Percentiles rank a stretch among this genome's conserved stretches.
Evolutionary conservation across 1,139 yeast genomes (phyloP).

Genomic region (Yamadazyma dushanensis): DNA sequence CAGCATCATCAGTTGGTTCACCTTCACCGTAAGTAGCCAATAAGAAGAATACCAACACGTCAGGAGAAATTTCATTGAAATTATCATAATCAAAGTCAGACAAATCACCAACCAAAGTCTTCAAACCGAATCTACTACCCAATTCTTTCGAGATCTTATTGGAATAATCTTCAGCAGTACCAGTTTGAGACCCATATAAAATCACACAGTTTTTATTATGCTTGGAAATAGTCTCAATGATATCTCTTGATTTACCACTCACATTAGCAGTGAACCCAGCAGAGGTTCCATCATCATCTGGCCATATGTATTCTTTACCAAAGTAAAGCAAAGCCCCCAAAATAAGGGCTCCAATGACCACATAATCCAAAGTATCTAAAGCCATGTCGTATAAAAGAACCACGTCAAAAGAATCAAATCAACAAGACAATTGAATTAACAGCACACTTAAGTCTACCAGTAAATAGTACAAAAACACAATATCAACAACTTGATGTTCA

Average conservation of each 20-base stretch:
- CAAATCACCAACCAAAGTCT: constrained; percentile 83
- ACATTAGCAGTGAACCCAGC: constrained; percentile 44
- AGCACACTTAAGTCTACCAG: no score
- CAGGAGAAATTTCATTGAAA: constrained; percentile 53
- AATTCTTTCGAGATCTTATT: constrained; percentile 87
- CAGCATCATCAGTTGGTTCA: constrained; percentile 94
- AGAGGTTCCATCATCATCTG: constrained; percentile 28
- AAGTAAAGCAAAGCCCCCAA: constrained; percentile 65
- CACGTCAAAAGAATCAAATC: no score
- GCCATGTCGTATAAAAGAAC: no score
- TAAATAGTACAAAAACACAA: no score
- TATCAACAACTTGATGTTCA: no score
- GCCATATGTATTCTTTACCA: constrained; percentile 60
- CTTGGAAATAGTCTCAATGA: constrained; percentile 59
- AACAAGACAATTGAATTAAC: no score
- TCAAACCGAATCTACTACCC: constrained; percentile 75
- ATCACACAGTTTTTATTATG: constrained; percentile 76
- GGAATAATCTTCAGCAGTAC: constrained; percentile 98
- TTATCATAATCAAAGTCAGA: constrained; percentile 83
- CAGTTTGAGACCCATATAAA: constrained; percentile 96
- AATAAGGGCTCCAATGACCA: constrained; percentile 66
- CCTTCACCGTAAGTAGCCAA: constrained; percentile 98
- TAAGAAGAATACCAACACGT: constrained; percentile 65
- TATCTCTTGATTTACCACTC: constrained; percentile 51
- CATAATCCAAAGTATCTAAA: constrained; percentile 68